Percentiles rank a stretch among this genome's conserved stretches.
Evolutionary conservation across 352 stramenopile species (phyloP).

Genomic region (Phytophthora crassamura): DNA sequence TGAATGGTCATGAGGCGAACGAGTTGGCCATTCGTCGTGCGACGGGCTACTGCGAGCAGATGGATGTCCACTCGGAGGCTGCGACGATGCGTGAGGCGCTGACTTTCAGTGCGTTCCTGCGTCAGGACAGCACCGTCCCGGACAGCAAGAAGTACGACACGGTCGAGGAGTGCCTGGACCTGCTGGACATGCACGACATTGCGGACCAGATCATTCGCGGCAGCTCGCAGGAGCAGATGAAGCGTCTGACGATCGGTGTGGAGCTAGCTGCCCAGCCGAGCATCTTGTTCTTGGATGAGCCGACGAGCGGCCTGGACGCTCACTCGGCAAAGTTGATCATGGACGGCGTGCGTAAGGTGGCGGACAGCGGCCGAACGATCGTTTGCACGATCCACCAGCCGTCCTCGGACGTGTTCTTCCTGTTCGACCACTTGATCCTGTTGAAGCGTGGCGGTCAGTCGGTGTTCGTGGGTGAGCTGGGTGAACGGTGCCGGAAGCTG

Average conservation of each 20-base stretch:
- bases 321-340: constrained; percentile 81
- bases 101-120: constrained; percentile 82
- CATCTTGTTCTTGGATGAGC: constrained; percentile 74
- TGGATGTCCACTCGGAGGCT: constrained; percentile 86
- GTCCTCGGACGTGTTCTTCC: constrained; percentile 52
- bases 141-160: constrained; percentile 40
- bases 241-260: constrained; percentile 74
- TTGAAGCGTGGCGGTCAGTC: constrained; percentile 50
- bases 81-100: constrained; percentile 88
- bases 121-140: constrained; percentile 39
- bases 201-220: constrained; percentile 46
- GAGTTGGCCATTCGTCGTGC: constrained; percentile 42
- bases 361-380: constrained; percentile 65
- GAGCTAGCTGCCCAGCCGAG: constrained; percentile 82
- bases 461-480: constrained; percentile 81
- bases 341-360: constrained; percentile 79
- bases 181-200: constrained; percentile 39
- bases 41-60: constrained; percentile 71
- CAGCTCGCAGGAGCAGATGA: constrained; percentile 46
- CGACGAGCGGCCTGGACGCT: constrained; percentile 79
- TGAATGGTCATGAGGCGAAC: constrained; percentile 43
- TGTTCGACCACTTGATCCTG: constrained; percentile 79
- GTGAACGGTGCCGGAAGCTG: constrained; percentile 41
- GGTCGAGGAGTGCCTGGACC: constrained; percentile 36
- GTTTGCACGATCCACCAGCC: constrained; percentile 84